phyloP scores from a whole-genome alignment of 2,329 filamentous ascomycete genomes.

The Alternaria atra region DNA sequence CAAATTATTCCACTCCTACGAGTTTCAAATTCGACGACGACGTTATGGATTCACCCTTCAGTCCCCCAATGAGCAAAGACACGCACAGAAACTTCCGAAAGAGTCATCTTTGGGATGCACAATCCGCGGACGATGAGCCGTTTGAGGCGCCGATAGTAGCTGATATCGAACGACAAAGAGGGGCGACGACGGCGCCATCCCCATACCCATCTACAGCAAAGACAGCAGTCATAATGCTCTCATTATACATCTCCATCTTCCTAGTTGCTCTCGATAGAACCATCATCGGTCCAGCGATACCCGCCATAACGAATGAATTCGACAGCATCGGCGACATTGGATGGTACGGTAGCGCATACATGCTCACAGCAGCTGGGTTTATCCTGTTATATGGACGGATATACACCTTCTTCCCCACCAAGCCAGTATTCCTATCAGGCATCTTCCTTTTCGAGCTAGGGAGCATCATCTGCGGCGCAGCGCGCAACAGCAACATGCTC shows the following conservation, averaged over 20 bases:
- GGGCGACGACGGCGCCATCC: conserved; percentile 1
- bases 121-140: conserved; percentile 11
- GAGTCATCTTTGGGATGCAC: conserved; percentile 21
- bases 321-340: conserved; percentile 53
- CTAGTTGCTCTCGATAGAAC: conserved; percentile 53
- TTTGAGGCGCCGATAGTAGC: not conserved
- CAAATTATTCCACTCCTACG: conserved; percentile 19
- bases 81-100: conserved; percentile 15
- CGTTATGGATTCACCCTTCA: conserved; percentile 22
- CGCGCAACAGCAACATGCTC: conserved; percentile 41
- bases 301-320: conserved; percentile 57
- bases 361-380: conserved; percentile 51
- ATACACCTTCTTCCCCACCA: conserved; percentile 60
- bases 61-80: conserved; percentile 13
- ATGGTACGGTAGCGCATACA: conserved; percentile 55
- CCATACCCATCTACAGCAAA: conserved; percentile 36
- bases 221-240: conserved; percentile 41
- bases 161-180: conserved; percentile 7
- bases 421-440: conserved; percentile 59
- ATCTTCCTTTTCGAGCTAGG: conserved; percentile 61
- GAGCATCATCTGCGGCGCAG: conserved; percentile 62
- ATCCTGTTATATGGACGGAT: conserved; percentile 58
- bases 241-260: conserved; percentile 46
- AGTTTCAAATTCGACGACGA: conserved; percentile 9
- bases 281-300: conserved; percentile 58